Percentiles rank a stretch among this genome's conserved stretches.
Conservation (phyloP, 208 protist species). For the Borovskyia barvae region DNA sequence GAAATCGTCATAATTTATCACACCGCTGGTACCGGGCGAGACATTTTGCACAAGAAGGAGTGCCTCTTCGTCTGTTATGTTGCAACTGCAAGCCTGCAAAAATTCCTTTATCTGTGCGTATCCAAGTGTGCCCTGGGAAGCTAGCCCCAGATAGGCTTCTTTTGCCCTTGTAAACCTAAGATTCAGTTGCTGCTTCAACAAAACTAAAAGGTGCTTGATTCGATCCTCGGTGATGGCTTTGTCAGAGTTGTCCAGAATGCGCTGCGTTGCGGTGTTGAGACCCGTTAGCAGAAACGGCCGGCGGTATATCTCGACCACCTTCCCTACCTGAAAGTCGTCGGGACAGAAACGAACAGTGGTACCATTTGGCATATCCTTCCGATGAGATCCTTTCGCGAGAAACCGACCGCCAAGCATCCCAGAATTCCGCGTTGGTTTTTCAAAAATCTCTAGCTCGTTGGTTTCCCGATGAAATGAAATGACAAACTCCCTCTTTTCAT, state of each 20-base stretch:
- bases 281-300: constrained; percentile 71
- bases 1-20: constrained; percentile 83
- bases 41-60: constrained; percentile 78
- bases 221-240: constrained; percentile 49
- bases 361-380: constrained; percentile 64
- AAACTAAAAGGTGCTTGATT: constrained; percentile 66
- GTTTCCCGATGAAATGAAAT: constrained; percentile 90
- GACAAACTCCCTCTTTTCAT: constrained; percentile 83
- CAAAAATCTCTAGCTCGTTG: constrained; percentile 83
- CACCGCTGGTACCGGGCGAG: constrained; percentile 51
- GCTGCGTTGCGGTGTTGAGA: constrained; percentile 66
- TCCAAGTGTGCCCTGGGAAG: constrained; percentile 72
- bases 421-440: constrained; percentile 79
- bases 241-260: constrained; percentile 69
- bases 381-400: constrained; percentile 75
- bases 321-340: constrained; percentile 76
- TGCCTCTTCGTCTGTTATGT: constrained; percentile 81
- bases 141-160: constrained; percentile 75
- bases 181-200: constrained; percentile 82
- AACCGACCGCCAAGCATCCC: constrained; percentile 91
- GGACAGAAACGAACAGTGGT: constrained; percentile 59
- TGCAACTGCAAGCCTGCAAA: constrained; percentile 77
- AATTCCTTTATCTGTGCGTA: constrained; percentile 83
- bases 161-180: constrained; percentile 70
- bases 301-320: constrained; percentile 68